A percentile compares a stretch with the other conserved stretches of the same genome.
These are phyloP conservation scores for Dorcoceras hygrometricum DNA, from an alignment of 257 asterid genomes.

Conservation along the genomic window DNA sequence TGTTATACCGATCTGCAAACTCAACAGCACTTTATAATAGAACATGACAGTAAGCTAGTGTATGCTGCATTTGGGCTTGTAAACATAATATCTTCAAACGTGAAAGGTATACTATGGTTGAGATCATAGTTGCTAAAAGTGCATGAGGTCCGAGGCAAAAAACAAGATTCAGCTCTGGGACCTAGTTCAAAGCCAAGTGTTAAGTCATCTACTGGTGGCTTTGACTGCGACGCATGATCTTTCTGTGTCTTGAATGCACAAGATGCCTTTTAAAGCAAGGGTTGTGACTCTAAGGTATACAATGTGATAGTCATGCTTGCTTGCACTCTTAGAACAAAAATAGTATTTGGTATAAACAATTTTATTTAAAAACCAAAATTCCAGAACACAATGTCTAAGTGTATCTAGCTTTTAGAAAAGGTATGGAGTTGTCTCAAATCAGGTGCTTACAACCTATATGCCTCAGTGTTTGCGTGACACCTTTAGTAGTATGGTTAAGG, in stretches of 20 bases:
- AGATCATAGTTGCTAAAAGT: not conserved
- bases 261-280: not conserved
- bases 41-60: conserved; percentile 25
- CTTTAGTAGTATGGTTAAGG: not conserved
- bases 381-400: not conserved
- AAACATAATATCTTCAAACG: not conserved
- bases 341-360: too few species aligned
- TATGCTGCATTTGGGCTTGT: conserved; percentile 20
- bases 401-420: not conserved
- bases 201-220: not conserved
- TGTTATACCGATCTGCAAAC: conserved; percentile 99
- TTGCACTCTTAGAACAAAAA: not conserved
- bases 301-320: not conserved
- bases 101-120: not conserved
- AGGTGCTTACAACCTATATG: not conserved
- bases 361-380: too few species aligned
- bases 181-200: not conserved
- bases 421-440: not conserved
- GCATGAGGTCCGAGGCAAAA: not conserved
- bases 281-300: not conserved
- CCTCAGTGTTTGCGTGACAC: not conserved
- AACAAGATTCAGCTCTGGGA: too few species aligned
- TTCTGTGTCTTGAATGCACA: not conserved
- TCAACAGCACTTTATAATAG: conserved; percentile 60
- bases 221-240: not conserved